Evolutionary conservation across 768 basidiomycete species (phyloP).

Genomic region (Neoboletus subvelutipes): DNA sequence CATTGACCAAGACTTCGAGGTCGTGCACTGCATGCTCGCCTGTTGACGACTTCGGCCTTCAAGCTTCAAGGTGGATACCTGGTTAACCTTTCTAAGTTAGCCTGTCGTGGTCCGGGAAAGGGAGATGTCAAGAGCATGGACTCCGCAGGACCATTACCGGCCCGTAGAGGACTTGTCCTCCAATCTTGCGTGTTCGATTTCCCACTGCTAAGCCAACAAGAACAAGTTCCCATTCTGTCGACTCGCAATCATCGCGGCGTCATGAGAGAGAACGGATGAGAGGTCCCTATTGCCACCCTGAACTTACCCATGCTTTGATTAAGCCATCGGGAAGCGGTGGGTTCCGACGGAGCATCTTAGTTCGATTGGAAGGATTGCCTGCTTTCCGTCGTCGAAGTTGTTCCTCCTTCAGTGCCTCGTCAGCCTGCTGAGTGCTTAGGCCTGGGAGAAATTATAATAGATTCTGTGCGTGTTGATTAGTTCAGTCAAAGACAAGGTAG

Average conservation of each 20-base stretch:
- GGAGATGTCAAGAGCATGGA: background rate
- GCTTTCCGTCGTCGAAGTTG: no score
- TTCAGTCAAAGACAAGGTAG: no score
- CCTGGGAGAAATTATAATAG: background rate
- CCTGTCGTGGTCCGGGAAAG: background rate
- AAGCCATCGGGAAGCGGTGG: background rate
- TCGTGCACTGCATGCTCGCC: no score
- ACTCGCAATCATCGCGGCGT: background rate
- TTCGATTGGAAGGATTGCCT: background rate
- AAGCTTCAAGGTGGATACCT: no score
- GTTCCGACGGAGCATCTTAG: background rate
- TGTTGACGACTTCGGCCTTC: background rate
- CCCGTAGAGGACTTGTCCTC: no score
- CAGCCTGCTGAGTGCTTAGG: no score
- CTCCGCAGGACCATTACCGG: background rate
- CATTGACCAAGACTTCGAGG: no score
- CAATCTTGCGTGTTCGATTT: background rate
- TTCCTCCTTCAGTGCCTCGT: no score
- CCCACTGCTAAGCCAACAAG: background rate
- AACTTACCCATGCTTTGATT: background rate
- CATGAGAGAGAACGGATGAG: background rate
- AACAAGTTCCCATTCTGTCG: background rate
- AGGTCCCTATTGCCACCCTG: background rate
- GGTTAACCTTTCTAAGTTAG: background rate
- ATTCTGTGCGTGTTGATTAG: background rate